Percentiles rank a stretch among this genome's conserved stretches.
Conservation (phyloP, 2,329 filamentous ascomycete species). For the Neocatenulostroma microsporum region DNA sequence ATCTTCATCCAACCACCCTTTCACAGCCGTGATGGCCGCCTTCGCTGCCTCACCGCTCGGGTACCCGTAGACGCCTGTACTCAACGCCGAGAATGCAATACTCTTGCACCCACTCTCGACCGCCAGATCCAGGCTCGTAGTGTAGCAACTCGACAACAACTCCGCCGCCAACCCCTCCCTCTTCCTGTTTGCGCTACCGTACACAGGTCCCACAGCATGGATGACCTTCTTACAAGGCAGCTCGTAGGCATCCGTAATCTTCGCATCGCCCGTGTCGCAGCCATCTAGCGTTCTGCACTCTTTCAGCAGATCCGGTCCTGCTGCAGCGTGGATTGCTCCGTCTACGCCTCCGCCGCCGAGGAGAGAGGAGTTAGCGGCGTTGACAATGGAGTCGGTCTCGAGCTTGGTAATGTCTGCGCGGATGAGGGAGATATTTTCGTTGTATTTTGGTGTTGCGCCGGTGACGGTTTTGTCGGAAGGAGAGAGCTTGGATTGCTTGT, state of each 20-base stretch:
- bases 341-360: slow-evolving; percentile 81
- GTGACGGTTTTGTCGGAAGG: slow-evolving; percentile 24
- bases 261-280: slow-evolving; percentile 70
- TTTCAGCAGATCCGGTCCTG: slow-evolving; percentile 57
- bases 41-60: slow-evolving; percentile 64
- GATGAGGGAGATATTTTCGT: slow-evolving; percentile 62
- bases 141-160: slow-evolving; percentile 59
- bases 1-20: slow-evolving; percentile 46
- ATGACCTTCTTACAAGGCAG: slow-evolving; percentile 75
- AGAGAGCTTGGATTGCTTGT: slow-evolving; percentile 49
- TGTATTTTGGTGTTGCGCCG: slow-evolving; percentile 48
- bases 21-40: slow-evolving; percentile 58
- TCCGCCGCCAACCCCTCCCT: slow-evolving; percentile 31
- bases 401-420: slow-evolving; percentile 76
- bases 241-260: slow-evolving; percentile 70
- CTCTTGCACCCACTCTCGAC: slow-evolving; percentile 57
- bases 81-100: slow-evolving; percentile 76
- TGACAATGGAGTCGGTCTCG: slow-evolving; percentile 75
- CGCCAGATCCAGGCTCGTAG: slow-evolving; percentile 61
- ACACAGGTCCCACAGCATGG: slow-evolving; percentile 84
- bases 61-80: slow-evolving; percentile 86
- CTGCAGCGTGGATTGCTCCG: slow-evolving; percentile 70
- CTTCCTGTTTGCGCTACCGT: slow-evolving; percentile 39
- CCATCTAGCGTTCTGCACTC: slow-evolving; percentile 68
- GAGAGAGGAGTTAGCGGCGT: slow-evolving; percentile 75